These are phyloP conservation scores for Trichoderma brevicompactum DNA, from an alignment of 2,329 filamentous ascomycete genomes.

Conservation along the genomic window DNA sequence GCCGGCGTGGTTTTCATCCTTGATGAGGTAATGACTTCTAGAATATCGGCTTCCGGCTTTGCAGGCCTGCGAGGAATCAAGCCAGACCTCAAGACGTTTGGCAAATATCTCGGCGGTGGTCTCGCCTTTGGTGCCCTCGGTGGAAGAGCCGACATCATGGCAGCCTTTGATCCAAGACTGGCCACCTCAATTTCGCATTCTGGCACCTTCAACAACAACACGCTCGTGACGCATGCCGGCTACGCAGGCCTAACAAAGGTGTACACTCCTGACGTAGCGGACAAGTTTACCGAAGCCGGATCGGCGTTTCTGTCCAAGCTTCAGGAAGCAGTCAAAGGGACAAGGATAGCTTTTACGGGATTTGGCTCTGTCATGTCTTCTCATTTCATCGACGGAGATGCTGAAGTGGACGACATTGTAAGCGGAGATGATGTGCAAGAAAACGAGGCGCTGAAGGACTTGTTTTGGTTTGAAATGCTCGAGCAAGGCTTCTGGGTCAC, in stretches of 20 bases:
- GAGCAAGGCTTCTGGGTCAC: constrained; percentile 50
- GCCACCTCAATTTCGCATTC: constrained; percentile 54
- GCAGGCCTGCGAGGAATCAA: constrained; percentile 48
- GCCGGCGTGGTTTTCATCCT: constrained; percentile 64
- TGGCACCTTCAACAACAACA: constrained; percentile 72
- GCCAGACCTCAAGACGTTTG: constrained; percentile 67
- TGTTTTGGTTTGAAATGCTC: constrained; percentile 55
- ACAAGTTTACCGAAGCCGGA: constrained; percentile 40
- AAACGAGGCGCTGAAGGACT: constrained; percentile 42
- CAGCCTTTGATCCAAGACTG: constrained; percentile 56
- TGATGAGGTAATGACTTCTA: constrained; percentile 73
- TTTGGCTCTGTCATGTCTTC: constrained; percentile 44
- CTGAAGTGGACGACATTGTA: constrained; percentile 34
- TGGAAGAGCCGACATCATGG: constrained; percentile 62
- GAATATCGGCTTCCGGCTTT: constrained; percentile 57
- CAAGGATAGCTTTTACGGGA: constrained; percentile 46
- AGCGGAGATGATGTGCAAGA: constrained; percentile 41
- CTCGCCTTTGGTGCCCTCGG: constrained; percentile 71
- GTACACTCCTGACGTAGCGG: constrained; percentile 42
- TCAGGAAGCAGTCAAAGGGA: constrained; percentile 41
- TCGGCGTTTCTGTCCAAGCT: constrained; percentile 39
- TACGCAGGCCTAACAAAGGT: constrained; percentile 44
- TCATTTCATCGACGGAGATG: constrained; percentile 43
- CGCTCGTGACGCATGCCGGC: constrained; percentile 62
- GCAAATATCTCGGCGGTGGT: constrained; percentile 70